These are phyloP conservation scores for Fagopyrum tataricum DNA, from an alignment of 148 eudicot species.

Conservation along the genomic window DNA sequence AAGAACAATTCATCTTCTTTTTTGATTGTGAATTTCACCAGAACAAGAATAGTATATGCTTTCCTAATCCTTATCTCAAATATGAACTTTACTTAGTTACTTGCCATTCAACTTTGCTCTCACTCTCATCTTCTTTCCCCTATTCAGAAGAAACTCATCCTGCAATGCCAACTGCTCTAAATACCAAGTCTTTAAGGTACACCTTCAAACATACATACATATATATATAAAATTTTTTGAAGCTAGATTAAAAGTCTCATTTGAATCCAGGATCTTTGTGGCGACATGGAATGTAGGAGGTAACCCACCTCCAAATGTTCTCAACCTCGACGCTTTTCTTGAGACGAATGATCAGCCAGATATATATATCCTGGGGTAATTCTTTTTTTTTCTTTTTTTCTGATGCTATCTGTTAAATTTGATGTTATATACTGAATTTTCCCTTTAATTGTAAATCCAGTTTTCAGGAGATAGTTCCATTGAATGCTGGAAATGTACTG, in stretches of 20 bases:
- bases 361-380: conserved; percentile 62
- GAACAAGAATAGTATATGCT: conserved; percentile 4
- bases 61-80: not conserved
- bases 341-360: conserved; percentile 43
- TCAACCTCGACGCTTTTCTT: conserved; percentile 53
- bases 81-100: not conserved
- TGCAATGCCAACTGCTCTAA: conserved; percentile 8
- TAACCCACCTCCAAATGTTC: conserved; percentile 42
- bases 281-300: conserved; percentile 84
- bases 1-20: not conserved
- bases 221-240: not conserved
- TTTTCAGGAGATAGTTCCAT: conserved; percentile 72
- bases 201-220: not conserved
- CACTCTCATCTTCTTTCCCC: not conserved
- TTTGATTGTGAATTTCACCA: not conserved
- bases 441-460: conserved; percentile 14
- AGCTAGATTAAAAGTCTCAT: not conserved
- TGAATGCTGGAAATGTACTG: conserved; percentile 70
- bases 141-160: conserved; percentile 10
- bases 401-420: not conserved
- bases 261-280: conserved; percentile 38
- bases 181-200: conserved; percentile 11
- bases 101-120: not conserved
- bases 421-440: not conserved
- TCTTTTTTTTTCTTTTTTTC: not conserved